A percentile compares a stretch with the other conserved stretches of the same genome.
Evolutionary conservation across 2,329 filamentous ascomycete species (phyloP).

Genomic region (Mycosphaerella sp.): DNA sequence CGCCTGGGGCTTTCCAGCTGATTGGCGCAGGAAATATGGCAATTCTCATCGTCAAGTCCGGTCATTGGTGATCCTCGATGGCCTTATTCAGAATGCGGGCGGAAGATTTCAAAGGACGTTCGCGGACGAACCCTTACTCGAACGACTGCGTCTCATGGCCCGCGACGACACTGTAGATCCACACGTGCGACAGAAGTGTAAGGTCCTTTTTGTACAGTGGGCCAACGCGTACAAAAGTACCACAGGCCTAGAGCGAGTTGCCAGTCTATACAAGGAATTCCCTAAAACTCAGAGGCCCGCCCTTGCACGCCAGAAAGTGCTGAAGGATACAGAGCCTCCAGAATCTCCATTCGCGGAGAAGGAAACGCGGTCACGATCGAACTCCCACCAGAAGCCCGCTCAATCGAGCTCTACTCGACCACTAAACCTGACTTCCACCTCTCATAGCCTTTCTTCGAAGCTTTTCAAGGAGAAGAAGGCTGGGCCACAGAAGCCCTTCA

Average conservation of each 20-base stretch:
- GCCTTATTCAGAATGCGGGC: slow-evolving; percentile 89
- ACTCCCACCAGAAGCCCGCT: slow-evolving; percentile 12
- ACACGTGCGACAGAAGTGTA: slow-evolving; percentile 82
- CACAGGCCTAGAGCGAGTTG: slow-evolving; percentile 71
- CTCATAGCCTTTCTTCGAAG: slow-evolving; percentile 27
- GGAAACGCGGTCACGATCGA: slow-evolving; percentile 14
- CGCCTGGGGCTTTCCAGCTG: background rate
- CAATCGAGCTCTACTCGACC: slow-evolving; percentile 23
- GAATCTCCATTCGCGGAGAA: slow-evolving; percentile 22
- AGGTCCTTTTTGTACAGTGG: slow-evolving; percentile 82
- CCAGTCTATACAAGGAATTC: slow-evolving; percentile 67
- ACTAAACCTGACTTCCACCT: slow-evolving; percentile 31
- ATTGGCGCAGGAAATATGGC: slow-evolving; percentile 68
- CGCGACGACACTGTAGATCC: slow-evolving; percentile 78
- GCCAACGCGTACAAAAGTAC: slow-evolving; percentile 72
- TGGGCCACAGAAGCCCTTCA: slow-evolving; percentile 60
- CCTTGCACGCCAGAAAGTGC: slow-evolving; percentile 68
- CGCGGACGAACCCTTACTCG: slow-evolving; percentile 83
- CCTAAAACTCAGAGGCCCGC: slow-evolving; percentile 61
- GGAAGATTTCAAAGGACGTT: slow-evolving; percentile 79
- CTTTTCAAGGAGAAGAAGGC: slow-evolving; percentile 39
- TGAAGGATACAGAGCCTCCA: slow-evolving; percentile 60
- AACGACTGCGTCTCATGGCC: slow-evolving; percentile 81
- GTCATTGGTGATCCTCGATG: slow-evolving; percentile 82
- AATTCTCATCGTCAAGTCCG: slow-evolving; percentile 87